phyloP scores from a whole-genome alignment of 1,139 yeast genomes.

The Spathaspora sp. region DNA sequence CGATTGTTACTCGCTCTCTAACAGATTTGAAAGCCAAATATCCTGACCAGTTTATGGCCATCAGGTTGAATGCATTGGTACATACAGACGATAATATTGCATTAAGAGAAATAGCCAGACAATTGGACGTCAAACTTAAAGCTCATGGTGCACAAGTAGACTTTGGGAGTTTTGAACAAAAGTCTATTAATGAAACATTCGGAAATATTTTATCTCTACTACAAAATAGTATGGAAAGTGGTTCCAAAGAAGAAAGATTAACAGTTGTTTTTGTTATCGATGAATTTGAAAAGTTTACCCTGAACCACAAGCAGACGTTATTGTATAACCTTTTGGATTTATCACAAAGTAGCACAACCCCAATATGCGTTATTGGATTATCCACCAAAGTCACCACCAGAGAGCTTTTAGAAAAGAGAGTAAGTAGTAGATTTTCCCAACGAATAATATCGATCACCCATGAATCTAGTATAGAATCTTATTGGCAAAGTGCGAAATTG shows the following conservation, averaged over 20 bases:
- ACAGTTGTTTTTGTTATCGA: slow-evolving; percentile 80
- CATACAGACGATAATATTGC: slow-evolving; percentile 81
- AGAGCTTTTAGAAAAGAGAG: slow-evolving; percentile 87
- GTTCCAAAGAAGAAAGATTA: slow-evolving; percentile 22
- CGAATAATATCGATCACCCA: slow-evolving; percentile 63
- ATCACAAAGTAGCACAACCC: slow-evolving; percentile 71
- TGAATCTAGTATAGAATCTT: slow-evolving; percentile 44
- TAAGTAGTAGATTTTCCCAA: slow-evolving; percentile 85
- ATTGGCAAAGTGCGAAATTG: slow-evolving; percentile 33
- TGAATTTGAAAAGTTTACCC: slow-evolving; percentile 78
- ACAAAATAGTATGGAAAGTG: slow-evolving; percentile 20
- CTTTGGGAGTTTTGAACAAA: slow-evolving; percentile 39
- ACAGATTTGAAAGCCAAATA: slow-evolving; percentile 38
- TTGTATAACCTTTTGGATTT: slow-evolving; percentile 85
- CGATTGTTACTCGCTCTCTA: slow-evolving; percentile 60
- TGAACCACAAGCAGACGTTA: slow-evolving; percentile 72
- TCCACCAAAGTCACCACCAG: slow-evolving; percentile 73
- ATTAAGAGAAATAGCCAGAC: slow-evolving; percentile 81
- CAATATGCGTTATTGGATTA: slow-evolving; percentile 80
- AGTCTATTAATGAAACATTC: slow-evolving; percentile 43
- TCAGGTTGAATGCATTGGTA: slow-evolving; percentile 66
- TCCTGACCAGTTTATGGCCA: slow-evolving; percentile 53
- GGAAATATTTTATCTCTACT: slow-evolving; percentile 36
- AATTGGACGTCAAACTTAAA: slow-evolving; percentile 55
- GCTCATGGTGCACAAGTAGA: slow-evolving; percentile 14